Evolutionary conservation across 495 filamentous ascomycete species (phyloP), one percentile per base, ranked within the genome.

Genomic region (Penicillium egyptiacum): DNA sequence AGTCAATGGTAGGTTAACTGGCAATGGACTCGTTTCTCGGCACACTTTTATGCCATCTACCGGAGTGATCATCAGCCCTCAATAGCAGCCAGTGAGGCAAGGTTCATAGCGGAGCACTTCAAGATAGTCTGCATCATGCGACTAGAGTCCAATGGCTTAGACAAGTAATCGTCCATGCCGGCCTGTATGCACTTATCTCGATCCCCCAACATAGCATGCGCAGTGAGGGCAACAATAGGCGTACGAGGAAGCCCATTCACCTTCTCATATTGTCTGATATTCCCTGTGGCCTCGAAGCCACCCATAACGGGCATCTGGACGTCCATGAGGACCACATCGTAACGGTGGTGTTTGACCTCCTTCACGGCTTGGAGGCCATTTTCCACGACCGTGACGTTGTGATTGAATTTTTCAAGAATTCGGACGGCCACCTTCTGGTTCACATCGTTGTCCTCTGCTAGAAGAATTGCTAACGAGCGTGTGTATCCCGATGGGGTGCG

Each of bases 281-380:
- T 77, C n/a, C 86, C 84, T 0, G 89, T 91, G 31, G 88, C 87
- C 30, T 80, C 75, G 61, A 92, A 93, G 1, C 90, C 90, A 59
- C 92, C 89, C 56, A 92, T 82, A 16, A 91, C 76, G 5, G 89
- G 87, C 88, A 94, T 92, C 68, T 92, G 88, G 0, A 92, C 84
- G 62, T 95, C 89, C 90, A 95, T 94, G 8, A 93, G 78, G 45
- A 93, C 89, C n/a, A 93, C 86, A 59, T 93, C 83, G 2, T 88
- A 71, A 8, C 59, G 66, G 25, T 62, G 84, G 50, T 75, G 80
- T 9, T 74, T 69, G 58, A 74, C 52, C 43, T 90, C 89, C 17
- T 90, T 82, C 3, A 94, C 81, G 7, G 88, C 89, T 64, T 92
- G 86, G 57, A 85, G 76, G 5, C 90, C 90, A 62, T 93, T 91